Percentiles rank a stretch among this genome's conserved stretches.
Evolutionary conservation across 495 filamentous ascomycete genomes (phyloP).

Genomic region (Immersiella caudata): DNA sequence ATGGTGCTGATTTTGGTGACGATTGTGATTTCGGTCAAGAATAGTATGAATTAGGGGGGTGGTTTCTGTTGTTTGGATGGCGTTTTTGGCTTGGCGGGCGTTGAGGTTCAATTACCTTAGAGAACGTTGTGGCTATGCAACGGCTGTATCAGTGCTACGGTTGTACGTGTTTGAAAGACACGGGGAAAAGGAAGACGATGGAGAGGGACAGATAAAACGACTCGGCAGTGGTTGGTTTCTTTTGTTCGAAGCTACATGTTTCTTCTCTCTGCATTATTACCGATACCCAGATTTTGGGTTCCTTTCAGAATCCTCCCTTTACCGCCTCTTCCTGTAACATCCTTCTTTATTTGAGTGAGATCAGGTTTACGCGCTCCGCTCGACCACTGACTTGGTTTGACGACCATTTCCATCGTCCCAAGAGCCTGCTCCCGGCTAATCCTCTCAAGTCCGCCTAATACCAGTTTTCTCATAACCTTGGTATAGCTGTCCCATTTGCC

Average conservation of each 20-base stretch:
- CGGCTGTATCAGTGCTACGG: slow-evolving; percentile 4
- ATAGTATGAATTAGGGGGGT: slow-evolving; percentile 13
- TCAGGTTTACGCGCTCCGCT: neutral
- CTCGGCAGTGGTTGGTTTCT: neutral
- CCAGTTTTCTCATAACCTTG: slow-evolving; percentile 46
- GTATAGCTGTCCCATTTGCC: slow-evolving; percentile 27
- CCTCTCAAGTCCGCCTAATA: neutral
- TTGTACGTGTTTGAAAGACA: neutral
- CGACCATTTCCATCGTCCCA: neutral
- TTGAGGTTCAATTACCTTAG: neutral
- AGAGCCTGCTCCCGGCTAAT: neutral
- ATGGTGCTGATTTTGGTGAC: slow-evolving; percentile 73
- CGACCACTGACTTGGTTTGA: neutral
- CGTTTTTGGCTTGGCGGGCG: neutral
- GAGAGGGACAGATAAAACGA: slow-evolving; percentile 1
- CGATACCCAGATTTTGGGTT: slow-evolving; percentile 11
- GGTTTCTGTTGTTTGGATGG: slow-evolving; percentile 7
- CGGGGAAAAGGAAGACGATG: neutral
- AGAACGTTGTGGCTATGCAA: neutral
- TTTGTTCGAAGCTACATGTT: neutral
- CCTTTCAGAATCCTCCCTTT: neutral
- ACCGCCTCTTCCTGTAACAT: slow-evolving; percentile 1
- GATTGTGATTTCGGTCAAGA: slow-evolving; percentile 42
- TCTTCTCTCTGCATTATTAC: neutral
- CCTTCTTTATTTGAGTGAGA: neutral